Conservation (phyloP, 2,329 filamentous ascomycete genomes). For the Malbranchea cinnamomea region DNA sequence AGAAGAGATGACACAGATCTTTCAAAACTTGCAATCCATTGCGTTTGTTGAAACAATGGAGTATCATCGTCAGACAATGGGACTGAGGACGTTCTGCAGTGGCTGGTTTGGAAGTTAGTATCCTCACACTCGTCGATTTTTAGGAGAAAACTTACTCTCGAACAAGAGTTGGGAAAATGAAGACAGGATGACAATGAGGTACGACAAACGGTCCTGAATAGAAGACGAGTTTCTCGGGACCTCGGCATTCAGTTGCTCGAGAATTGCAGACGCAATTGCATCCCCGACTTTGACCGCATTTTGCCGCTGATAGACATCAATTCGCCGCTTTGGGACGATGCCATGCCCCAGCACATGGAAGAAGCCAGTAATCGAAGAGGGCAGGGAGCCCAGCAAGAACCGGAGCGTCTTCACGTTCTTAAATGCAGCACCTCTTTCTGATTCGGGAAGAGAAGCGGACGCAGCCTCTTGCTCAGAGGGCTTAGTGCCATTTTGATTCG, state of each 20-base stretch:
- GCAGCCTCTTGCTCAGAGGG: background rate
- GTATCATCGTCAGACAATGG: conserved; percentile 51
- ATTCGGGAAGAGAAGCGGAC: conserved; percentile 5
- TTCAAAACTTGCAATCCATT: conserved; percentile 63
- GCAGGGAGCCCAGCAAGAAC: conserved; percentile 62
- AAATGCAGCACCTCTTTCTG: conserved; percentile 31
- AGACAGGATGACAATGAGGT: conserved; percentile 68
- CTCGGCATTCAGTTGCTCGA: conserved; percentile 48
- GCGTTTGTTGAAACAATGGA: conserved; percentile 73
- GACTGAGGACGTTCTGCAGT: conserved; percentile 36
- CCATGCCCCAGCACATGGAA: conserved; percentile 75
- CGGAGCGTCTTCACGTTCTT: conserved; percentile 68
- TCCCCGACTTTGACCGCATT: conserved; percentile 47
- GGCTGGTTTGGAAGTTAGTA: too few species aligned
- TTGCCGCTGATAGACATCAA: conserved; percentile 49
- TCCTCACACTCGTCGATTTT: conserved; percentile 8
- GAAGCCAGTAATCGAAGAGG: conserved; percentile 67
- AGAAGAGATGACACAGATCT: conserved; percentile 54
- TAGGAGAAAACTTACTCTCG: conserved; percentile 37
- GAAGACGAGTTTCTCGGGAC: conserved; percentile 35
- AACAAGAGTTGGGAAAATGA: conserved; percentile 65
- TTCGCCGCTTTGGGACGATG: conserved; percentile 57
- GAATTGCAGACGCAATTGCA: conserved; percentile 55
- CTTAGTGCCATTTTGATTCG: background rate
- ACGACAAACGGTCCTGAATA: conserved; percentile 46